A percentile compares a stretch with the other conserved stretches of the same genome.
Conservation (phyloP, 495 filamentous ascomycete genomes). For the Podospora comata region DNA sequence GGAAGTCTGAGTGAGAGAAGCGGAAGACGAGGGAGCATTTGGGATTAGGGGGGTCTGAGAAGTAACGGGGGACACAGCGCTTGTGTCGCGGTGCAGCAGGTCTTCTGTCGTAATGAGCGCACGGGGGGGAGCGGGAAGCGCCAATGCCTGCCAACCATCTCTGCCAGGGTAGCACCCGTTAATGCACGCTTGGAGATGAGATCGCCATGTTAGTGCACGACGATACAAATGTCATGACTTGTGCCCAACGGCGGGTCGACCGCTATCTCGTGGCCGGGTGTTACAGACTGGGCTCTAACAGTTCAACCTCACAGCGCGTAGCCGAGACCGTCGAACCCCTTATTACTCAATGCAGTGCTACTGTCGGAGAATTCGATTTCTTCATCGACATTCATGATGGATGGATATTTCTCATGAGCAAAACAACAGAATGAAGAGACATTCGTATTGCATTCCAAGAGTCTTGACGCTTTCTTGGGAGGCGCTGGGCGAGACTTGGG, state of each 20-base stretch:
- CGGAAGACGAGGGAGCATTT: conserved; percentile 12
- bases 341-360: conserved; percentile 2
- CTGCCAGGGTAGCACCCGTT: conserved; percentile 19
- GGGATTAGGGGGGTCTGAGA: conserved; percentile 7
- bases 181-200: conserved; percentile 25
- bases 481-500: background rate
- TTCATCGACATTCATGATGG: background rate
- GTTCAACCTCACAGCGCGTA: background rate
- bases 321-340: conserved; percentile 2
- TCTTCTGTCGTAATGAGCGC: conserved; percentile 17
- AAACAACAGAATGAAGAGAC: background rate
- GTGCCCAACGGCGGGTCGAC: background rate
- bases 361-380: too few relatives aligned
- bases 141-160: background rate
- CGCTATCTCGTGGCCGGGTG: conserved; percentile 4
- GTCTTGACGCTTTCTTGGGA: conserved; percentile 2
- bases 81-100: conserved; percentile 2
- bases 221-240: background rate
- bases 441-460: background rate
- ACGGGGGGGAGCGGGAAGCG: conserved; percentile 12
- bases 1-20: conserved; percentile 2
- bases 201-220: conserved; percentile 11
- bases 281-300: background rate
- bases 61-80: background rate
- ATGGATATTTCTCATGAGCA: background rate